These are phyloP conservation scores for Fistulinella cinereoalba DNA, from an alignment of 1,284 basidiomycete species.

Conservation along the genomic window DNA sequence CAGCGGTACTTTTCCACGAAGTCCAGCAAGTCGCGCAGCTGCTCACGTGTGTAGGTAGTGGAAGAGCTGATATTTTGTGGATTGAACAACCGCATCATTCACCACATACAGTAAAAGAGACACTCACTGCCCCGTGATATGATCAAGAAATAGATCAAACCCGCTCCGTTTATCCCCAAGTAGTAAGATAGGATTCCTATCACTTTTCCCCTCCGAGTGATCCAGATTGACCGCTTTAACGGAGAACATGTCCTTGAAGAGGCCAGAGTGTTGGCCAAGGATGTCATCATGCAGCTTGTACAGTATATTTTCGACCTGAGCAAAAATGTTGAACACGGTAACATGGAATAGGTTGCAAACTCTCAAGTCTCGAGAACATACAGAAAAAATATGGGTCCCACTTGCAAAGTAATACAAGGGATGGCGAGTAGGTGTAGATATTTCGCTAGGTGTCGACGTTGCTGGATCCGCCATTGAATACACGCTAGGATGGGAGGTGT, in stretches of 20 bases:
- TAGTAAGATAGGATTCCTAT: neutral
- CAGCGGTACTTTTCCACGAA: neutral
- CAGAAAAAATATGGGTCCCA: neutral
- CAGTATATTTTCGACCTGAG: neutral
- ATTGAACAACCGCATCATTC: too few relatives aligned
- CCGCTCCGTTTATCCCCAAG: neutral
- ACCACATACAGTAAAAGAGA: too few relatives aligned
- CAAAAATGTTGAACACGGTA: neutral
- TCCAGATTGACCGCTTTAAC: neutral
- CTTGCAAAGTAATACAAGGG: neutral
- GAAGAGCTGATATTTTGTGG: too few relatives aligned
- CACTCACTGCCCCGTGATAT: neutral
- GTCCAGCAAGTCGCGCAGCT: neutral
- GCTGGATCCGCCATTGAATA: too few relatives aligned
- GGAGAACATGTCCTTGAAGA: neutral
- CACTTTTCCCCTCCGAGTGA: neutral
- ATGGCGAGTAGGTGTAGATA: neutral
- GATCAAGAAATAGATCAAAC: neutral
- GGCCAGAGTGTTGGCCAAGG: neutral
- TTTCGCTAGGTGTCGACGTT: too few relatives aligned
- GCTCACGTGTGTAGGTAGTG: neutral
- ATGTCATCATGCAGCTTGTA: neutral
- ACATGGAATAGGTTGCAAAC: neutral
- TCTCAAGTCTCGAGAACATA: neutral
- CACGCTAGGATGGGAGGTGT: too few relatives aligned